phyloP scores from a whole-genome alignment of 192 early-diverging fungal genomes.

The Podila epigama region DNA sequence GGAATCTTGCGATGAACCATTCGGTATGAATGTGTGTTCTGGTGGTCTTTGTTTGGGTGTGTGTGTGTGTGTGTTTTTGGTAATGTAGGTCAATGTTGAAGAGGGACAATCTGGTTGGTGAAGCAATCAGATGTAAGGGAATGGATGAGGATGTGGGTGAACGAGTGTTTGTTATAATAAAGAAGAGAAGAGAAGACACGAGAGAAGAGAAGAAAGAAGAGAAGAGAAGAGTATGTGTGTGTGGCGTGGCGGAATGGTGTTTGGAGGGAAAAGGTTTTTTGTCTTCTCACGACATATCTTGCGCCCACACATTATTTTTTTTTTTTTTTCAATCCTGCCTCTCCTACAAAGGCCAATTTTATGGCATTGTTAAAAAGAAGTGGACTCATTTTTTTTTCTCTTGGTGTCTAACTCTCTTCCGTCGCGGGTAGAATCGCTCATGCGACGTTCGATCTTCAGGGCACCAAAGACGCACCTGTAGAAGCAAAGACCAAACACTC shows the following conservation, averaged over 20 bases:
- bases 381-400: background rate
- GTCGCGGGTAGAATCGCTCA: conserved; percentile 63
- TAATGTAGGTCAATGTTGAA: background rate
- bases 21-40: background rate
- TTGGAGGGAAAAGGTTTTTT: no score
- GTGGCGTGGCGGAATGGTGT: background rate
- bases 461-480: conserved; percentile 3
- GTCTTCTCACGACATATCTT: no score
- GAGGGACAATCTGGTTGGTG: no score
- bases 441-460: conserved; percentile 70
- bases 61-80: background rate
- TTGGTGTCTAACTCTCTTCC: background rate
- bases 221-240: background rate
- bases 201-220: background rate
- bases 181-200: background rate
- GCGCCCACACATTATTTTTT: no score
- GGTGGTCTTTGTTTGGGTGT: background rate
- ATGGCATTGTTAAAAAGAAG: no score
- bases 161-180: no score
- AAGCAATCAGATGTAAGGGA: background rate
- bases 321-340: no score
- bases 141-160: background rate
- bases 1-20: conserved; percentile 37
- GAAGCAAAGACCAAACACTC: conserved; percentile 31
- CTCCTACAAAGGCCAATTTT: no score